Evolutionary conservation across 768 basidiomycete genomes (phyloP), one percentile per base, ranked within the genome.

Genomic region (Tylopilus subfusipes): DNA sequence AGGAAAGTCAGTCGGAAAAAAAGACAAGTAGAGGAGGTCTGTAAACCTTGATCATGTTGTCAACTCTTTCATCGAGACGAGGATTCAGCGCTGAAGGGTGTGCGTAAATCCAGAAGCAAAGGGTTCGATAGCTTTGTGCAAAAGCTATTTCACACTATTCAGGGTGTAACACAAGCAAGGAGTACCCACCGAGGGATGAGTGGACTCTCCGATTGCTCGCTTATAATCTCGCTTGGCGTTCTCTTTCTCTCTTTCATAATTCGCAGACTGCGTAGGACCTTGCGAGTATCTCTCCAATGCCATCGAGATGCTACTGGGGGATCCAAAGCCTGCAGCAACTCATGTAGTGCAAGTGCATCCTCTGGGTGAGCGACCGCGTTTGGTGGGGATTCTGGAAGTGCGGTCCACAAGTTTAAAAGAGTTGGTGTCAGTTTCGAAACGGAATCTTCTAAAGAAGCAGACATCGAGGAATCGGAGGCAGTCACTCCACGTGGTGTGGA

Each of bases 251-350:
- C 84, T 72, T 83, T 86, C 53, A 93, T 83, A 27, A 97, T 83
- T 40, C 80, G 77, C 9, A 99, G 69, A 59, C 81, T 90, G 34
- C 94, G 79, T 12, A 90, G 70, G 7, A 98, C 90, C 70, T 98
- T 99, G 30, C 96, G 78, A 0, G 92, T 86, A 62, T 99, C 97
- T 58, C 78, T 80, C 96, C 96, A 98, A 67, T 99, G 97, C 96
- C 96, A 98, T 57, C 94, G 76, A 29, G 77, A 77, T 1, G 89
- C 91, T 42, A 93, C 82, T 0, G 66, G 60, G 0, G 84, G 84
- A 63, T 98, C 97, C 6, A 98, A 76, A 4, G 73, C 65, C 10
- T 72, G 70, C 19, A 99, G 73, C 13, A 98, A 75, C 11, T 68
- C 72, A 64, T 93, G 81, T 18, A 97, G 71, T n/a, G 76, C 67